A percentile compares a stretch with the other conserved stretches of the same genome.
Conservation (phyloP, 192 early-diverging fungal genomes). For the Podochytrium sp. region DNA sequence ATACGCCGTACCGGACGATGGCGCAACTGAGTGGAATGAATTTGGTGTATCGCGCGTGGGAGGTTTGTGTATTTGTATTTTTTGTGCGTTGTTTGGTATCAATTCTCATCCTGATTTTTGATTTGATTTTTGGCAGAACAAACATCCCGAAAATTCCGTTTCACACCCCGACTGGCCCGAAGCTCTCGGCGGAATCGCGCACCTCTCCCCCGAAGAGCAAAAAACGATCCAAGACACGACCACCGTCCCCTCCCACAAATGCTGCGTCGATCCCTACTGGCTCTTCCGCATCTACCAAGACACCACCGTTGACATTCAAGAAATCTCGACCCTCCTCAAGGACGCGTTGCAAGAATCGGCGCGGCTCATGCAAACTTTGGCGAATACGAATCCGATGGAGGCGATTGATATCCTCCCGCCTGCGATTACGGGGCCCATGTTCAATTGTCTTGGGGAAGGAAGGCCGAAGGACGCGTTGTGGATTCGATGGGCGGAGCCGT, state of each 20-base stretch:
- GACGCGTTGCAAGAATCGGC: slow-evolving; percentile 46
- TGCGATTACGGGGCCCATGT: slow-evolving; percentile 17
- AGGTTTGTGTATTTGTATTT: slow-evolving; percentile 31
- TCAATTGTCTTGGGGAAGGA: slow-evolving; percentile 37
- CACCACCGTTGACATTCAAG: slow-evolving; percentile 43
- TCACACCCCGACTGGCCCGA: slow-evolving; percentile 38
- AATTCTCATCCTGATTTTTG: slow-evolving; percentile 5
- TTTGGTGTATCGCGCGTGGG: slow-evolving; percentile 53
- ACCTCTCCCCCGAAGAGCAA: slow-evolving; percentile 40
- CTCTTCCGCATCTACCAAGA: slow-evolving; percentile 61
- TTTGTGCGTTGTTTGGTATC: background rate
- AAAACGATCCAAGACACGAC: slow-evolving; percentile 30
- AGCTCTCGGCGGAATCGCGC: slow-evolving; percentile 39
- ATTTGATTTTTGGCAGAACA: slow-evolving; percentile 33
- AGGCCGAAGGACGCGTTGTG: slow-evolving; percentile 43
- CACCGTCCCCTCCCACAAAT: slow-evolving; percentile 50
- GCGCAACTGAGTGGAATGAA: slow-evolving; percentile 51
- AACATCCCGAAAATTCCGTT: slow-evolving; percentile 33
- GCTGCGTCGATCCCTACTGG: slow-evolving; percentile 54
- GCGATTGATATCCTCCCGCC: slow-evolving; percentile 29
- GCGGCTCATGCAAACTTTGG: background rate
- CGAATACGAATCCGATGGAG: slow-evolving; percentile 8
- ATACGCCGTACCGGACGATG: slow-evolving; percentile 56
- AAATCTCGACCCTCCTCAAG: slow-evolving; percentile 36
- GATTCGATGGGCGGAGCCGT: slow-evolving; percentile 47